Percentiles rank a stretch among this genome's conserved stretches.
These are phyloP conservation scores for Pleurotus tuber-regium DNA, from an alignment of 768 basidiomycete species.

Conservation along the genomic window DNA sequence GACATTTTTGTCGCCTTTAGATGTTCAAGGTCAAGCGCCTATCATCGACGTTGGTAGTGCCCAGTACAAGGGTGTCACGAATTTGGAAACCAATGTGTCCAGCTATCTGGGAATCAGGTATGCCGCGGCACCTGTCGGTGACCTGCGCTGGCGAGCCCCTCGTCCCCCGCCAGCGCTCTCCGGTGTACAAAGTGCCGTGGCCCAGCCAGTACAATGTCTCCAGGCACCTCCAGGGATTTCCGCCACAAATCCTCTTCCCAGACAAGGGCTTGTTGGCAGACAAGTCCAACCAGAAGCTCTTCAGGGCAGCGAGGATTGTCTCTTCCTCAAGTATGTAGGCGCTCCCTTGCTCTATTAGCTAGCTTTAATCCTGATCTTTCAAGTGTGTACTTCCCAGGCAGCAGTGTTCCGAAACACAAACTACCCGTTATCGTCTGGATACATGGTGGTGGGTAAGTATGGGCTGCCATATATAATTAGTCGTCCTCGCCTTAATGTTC, in stretches of 20 bases:
- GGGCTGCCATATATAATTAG: too few relatives aligned
- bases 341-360: too few relatives aligned
- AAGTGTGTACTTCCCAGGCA: too few relatives aligned
- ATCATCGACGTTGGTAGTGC: background rate
- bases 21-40: too few relatives aligned
- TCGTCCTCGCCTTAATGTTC: too few relatives aligned
- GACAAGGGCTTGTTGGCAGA: background rate
- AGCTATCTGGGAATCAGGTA: constrained; percentile 17
- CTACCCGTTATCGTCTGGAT: too few relatives aligned
- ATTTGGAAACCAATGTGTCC: constrained; percentile 1
- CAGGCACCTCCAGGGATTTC: background rate
- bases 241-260: background rate
- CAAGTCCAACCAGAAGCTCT: background rate
- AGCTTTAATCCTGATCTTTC: too few relatives aligned
- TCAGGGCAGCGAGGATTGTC: constrained; percentile 12
- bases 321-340: constrained; percentile 9
- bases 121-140: constrained; percentile 21
- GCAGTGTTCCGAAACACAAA: too few relatives aligned
- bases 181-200: background rate
- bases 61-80: background rate
- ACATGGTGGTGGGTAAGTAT: too few relatives aligned
- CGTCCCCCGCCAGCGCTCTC: background rate
- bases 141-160: constrained; percentile 16
- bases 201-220: background rate
- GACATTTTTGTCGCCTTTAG: too few relatives aligned